phyloP scores from a whole-genome alignment of 2,329 filamentous ascomycete species.

The Akanthomyces dipterigenus region DNA sequence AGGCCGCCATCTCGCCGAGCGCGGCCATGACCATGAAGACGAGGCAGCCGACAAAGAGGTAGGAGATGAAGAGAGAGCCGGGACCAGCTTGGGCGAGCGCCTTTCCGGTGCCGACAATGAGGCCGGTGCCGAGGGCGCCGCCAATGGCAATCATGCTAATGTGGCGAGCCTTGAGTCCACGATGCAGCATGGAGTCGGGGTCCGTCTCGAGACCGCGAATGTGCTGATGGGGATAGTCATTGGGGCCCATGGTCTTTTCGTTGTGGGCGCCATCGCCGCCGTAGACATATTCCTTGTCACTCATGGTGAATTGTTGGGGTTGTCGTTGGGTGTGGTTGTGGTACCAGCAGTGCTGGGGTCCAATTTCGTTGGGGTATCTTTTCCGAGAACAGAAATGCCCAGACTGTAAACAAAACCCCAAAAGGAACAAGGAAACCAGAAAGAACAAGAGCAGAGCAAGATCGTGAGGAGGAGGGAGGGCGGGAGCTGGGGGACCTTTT shows the following conservation, averaged over 20 bases:
- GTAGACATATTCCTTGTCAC: conserved; percentile 8
- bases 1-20: conserved; percentile 79
- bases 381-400: background rate
- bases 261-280: background rate
- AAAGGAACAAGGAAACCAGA: background rate
- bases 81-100: conserved; percentile 50
- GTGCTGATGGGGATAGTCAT: conserved; percentile 25
- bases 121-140: conserved; percentile 66
- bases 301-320: conserved; percentile 1
- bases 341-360: too few relatives aligned
- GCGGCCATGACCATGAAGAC: conserved; percentile 78
- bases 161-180: conserved; percentile 48
- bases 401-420: too few relatives aligned
- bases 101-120: conserved; percentile 63
- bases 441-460: background rate
- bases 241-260: conserved; percentile 8
- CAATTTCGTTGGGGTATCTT: background rate
- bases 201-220: conserved; percentile 45
- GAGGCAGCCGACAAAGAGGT: conserved; percentile 60
- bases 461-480: background rate
- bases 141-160: conserved; percentile 62
- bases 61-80: conserved; percentile 64
- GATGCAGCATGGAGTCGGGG: conserved; percentile 40
- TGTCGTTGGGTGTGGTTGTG: background rate
- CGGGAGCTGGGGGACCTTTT: background rate